Percentiles rank a stretch among this genome's conserved stretches.
phyloP scores from a whole-genome alignment of 805 yeast species.

The Saccharomycopsis schoenii region DNA sequence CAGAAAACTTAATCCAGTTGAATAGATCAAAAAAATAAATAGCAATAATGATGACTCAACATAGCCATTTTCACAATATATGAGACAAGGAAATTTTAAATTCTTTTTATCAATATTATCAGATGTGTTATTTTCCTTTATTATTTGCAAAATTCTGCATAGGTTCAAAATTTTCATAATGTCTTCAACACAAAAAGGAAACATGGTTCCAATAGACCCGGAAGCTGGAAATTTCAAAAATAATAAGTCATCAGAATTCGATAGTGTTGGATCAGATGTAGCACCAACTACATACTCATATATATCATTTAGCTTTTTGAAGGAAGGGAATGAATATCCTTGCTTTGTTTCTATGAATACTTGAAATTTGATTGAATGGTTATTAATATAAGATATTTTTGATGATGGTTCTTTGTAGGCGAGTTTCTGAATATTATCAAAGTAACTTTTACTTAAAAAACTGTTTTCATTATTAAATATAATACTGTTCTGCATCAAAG shows the following conservation, averaged over 20 bases:
- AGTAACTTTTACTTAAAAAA: neutral
- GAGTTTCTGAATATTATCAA: neutral
- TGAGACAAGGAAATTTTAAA: constrained; percentile 34
- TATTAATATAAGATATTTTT: neutral
- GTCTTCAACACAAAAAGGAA: constrained; percentile 55
- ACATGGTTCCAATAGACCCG: constrained; percentile 63
- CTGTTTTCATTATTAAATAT: neutral
- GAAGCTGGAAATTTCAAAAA: constrained; percentile 69
- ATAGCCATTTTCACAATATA: constrained; percentile 85
- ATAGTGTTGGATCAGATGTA: neutral
- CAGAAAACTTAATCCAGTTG: constrained; percentile 32
- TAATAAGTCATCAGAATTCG: constrained; percentile 12
- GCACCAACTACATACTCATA: constrained; percentile 1
- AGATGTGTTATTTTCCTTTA: constrained; percentile 23
- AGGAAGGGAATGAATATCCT: constrained; percentile 4
- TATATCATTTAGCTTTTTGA: constrained; percentile 1
- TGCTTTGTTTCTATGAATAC: constrained; percentile 6
- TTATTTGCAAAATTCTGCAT: constrained; percentile 53
- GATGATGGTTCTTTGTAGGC: neutral
- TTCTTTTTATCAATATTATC: neutral
- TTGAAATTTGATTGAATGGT: constrained; percentile 1
- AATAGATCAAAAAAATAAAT: constrained; percentile 60
- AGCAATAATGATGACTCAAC: constrained; percentile 79
- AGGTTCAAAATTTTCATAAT: constrained; percentile 55
- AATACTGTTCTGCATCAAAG: constrained; percentile 11